A percentile compares a stretch with the other conserved stretches of the same genome.
Conservation (phyloP, 2,329 filamentous ascomycete genomes). For the Sporothrix globosa region DNA sequence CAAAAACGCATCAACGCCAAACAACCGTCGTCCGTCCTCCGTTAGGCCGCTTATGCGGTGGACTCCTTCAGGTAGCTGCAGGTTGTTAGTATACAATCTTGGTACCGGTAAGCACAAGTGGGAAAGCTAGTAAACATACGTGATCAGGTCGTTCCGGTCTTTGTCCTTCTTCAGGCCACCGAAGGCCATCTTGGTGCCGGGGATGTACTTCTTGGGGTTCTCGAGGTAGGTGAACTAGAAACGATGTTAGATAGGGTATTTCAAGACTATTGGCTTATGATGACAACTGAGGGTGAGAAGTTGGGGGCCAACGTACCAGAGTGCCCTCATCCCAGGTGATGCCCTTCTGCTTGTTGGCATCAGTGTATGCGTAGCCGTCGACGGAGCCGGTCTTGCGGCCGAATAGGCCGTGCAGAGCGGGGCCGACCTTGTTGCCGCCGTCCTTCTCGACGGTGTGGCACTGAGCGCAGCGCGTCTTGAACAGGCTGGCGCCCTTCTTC, state of each 20-base stretch:
- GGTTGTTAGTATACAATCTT: background rate
- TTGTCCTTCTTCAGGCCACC: slow-evolving; percentile 99
- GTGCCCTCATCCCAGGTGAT: slow-evolving; percentile 84
- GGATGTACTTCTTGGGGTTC: slow-evolving; percentile 99
- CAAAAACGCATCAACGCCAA: slow-evolving; percentile 19
- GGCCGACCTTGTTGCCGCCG: slow-evolving; percentile 97
- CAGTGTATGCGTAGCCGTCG: slow-evolving; percentile 94
- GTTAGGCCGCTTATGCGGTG: slow-evolving; percentile 58
- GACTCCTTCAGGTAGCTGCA: slow-evolving; percentile 66
- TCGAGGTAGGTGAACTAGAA: slow-evolving; percentile 92
- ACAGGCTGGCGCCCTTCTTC: slow-evolving; percentile 97
- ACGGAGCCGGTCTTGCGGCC: slow-evolving; percentile 92
- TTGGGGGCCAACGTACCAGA: slow-evolving; percentile 62
- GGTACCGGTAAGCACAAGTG: background rate
- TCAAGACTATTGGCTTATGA: too few relatives aligned
- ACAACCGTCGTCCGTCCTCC: slow-evolving; percentile 6
- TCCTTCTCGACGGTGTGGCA: slow-evolving; percentile 94
- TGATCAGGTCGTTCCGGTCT: slow-evolving; percentile 98
- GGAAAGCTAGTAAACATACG: slow-evolving; percentile 61
- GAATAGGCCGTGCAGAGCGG: slow-evolving; percentile 95
- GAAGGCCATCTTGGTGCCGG: slow-evolving; percentile 99
- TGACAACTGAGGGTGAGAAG: too few relatives aligned
- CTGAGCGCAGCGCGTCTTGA: slow-evolving; percentile 98
- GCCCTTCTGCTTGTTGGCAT: slow-evolving; percentile 98
- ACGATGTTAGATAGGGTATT: slow-evolving; percentile 26